phyloP scores from a whole-genome alignment of 306 rosid genomes.

The Astragalus membranaceus region DNA sequence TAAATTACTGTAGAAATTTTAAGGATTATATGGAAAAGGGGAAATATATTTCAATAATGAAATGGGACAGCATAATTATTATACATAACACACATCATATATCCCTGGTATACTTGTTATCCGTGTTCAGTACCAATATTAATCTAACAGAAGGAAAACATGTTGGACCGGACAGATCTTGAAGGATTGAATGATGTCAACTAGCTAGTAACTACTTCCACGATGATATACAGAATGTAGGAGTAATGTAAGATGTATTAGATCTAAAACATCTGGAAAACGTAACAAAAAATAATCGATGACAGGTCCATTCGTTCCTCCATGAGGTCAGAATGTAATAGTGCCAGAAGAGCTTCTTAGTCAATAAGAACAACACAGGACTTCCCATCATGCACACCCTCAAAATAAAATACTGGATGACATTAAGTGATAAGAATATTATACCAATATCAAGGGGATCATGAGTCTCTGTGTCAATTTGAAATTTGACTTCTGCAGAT shows the following conservation, averaged over 20 bases:
- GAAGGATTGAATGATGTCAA: not conserved
- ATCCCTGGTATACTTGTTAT: not conserved
- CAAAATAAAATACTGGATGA: not conserved
- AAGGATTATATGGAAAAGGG: not conserved
- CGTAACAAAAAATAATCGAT: not conserved
- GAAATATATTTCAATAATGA: conserved; percentile 9
- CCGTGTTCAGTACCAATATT: not conserved
- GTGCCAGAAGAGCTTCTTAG: conserved; percentile 9
- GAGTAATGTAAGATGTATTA: not conserved
- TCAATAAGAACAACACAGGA: not conserved
- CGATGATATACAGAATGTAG: not conserved
- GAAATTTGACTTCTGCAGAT: conserved; percentile 98
- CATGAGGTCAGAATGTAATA: conserved; percentile 1
- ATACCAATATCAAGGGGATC: conserved; percentile 98
- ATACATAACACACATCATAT: not conserved
- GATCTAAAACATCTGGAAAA: conserved; percentile 5
- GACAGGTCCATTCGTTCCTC: not conserved
- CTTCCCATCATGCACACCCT: conserved; percentile 1
- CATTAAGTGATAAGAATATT: conserved; percentile 9
- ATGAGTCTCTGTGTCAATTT: conserved; percentile 97
- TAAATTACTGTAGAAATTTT: not conserved
- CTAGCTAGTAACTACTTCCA: not conserved
- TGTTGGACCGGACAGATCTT: not conserved
- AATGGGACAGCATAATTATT: not conserved
- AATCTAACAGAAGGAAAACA: not conserved